A percentile compares a stretch with the other conserved stretches of the same genome.
Evolutionary conservation across 352 stramenopile species (phyloP).

Genomic region (Pythium brachiatum): DNA sequence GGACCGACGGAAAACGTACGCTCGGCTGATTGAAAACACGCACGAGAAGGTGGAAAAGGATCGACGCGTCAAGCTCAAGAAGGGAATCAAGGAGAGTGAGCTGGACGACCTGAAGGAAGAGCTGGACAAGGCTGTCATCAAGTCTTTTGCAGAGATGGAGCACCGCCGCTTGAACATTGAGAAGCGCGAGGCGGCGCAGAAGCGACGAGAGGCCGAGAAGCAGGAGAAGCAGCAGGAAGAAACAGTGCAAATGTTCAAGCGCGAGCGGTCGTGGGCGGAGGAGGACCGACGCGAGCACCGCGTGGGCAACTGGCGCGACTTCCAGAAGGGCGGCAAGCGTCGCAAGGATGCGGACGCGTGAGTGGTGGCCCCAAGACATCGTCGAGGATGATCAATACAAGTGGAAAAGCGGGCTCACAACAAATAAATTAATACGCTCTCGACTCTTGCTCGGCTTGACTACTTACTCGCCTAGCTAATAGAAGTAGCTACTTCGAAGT

Average conservation of each 20-base stretch:
- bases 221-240: slow-evolving; percentile 74
- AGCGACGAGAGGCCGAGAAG: slow-evolving; percentile 66
- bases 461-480: no score
- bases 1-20: slow-evolving; percentile 77
- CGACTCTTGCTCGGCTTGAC: not conserved
- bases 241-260: slow-evolving; percentile 55
- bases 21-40: slow-evolving; percentile 78
- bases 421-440: slow-evolving; percentile 24
- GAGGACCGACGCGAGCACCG: slow-evolving; percentile 72
- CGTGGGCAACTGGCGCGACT: slow-evolving; percentile 76
- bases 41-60: slow-evolving; percentile 72
- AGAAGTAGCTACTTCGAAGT: not conserved
- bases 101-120: slow-evolving; percentile 58
- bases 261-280: slow-evolving; percentile 74
- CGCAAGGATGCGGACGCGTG: slow-evolving; percentile 58
- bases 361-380: slow-evolving; percentile 67
- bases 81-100: slow-evolving; percentile 71
- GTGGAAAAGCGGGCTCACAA: slow-evolving; percentile 39
- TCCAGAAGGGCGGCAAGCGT: slow-evolving; percentile 73
- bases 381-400: slow-evolving; percentile 78
- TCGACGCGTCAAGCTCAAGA: slow-evolving; percentile 70
- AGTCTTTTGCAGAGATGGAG: slow-evolving; percentile 84
- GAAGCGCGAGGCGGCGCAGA: slow-evolving; percentile 62
- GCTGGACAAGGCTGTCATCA: slow-evolving; percentile 74
- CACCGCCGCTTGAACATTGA: slow-evolving; percentile 75